Conservation (phyloP, 352 stramenopile genomes). For the Phytophthora megakarya region DNA sequence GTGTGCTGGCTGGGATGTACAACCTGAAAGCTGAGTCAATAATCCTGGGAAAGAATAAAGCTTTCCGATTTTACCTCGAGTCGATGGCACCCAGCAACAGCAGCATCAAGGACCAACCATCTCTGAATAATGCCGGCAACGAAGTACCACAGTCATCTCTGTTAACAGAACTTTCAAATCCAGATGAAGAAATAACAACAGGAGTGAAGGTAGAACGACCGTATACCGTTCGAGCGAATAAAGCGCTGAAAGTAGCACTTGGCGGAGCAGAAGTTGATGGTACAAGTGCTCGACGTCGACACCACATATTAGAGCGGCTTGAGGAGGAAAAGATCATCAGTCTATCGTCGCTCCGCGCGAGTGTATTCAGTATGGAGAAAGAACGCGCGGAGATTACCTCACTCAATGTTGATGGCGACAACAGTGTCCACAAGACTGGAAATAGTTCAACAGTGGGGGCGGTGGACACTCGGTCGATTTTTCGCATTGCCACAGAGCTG, state of each 20-base stretch:
- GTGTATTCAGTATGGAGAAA: conserved; percentile 77
- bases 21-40: conserved; percentile 73
- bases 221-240: conserved; percentile 56
- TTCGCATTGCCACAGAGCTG: conserved; percentile 67
- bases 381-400: conserved; percentile 29
- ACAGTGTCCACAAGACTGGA: conserved; percentile 6
- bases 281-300: conserved; percentile 58
- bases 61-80: conserved; percentile 69
- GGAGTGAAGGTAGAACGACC: conserved; percentile 23
- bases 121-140: conserved; percentile 4
- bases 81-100: conserved; percentile 26
- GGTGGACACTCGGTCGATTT: conserved; percentile 75
- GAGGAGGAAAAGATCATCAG: conserved; percentile 77
- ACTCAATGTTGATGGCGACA: conserved; percentile 13
- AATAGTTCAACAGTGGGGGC: conserved; percentile 51
- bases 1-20: conserved; percentile 70
- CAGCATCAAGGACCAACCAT: conserved; percentile 8
- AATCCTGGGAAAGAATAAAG: conserved; percentile 84
- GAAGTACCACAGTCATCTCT: not conserved
- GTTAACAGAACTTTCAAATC: conserved; percentile 12
- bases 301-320: conserved; percentile 69
- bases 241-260: conserved; percentile 64
- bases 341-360: conserved; percentile 74
- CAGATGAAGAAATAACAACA: conserved; percentile 1
- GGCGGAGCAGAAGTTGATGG: conserved; percentile 61